Conservation (phyloP, 176 grass and related monocot species). For the Pharus latifolius region DNA sequence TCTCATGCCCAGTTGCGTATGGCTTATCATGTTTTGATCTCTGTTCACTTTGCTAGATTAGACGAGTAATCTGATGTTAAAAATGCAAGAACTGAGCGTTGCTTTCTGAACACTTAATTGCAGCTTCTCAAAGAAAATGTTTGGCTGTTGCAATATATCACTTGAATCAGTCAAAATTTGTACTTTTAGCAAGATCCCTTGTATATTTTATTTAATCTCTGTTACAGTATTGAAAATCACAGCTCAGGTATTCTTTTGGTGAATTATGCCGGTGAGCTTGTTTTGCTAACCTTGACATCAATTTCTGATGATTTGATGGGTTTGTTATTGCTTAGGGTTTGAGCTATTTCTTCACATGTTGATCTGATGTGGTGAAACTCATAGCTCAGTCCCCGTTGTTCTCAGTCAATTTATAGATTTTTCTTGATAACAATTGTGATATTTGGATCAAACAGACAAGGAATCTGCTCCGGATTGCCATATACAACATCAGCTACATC, state of each 20-base stretch:
- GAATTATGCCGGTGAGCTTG: not conserved
- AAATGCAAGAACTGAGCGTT: not conserved
- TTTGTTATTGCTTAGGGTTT: not conserved
- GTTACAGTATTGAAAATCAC: not conserved
- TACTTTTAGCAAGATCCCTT: not conserved
- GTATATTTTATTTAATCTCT: not conserved
- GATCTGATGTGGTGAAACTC: not conserved
- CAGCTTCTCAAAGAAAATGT: no score
- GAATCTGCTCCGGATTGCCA: slow-evolving; percentile 94
- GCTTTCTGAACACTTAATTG: no score
- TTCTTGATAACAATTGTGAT: not conserved
- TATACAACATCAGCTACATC: slow-evolving; percentile 99
- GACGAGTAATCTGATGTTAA: not conserved
- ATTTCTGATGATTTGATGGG: slow-evolving; percentile 2
- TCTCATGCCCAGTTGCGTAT: not conserved
- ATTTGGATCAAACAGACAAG: slow-evolving; percentile 59
- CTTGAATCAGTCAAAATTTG: not conserved
- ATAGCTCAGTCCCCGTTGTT: not conserved
- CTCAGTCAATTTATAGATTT: not conserved
- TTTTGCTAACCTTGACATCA: not conserved
- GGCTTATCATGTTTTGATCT: not conserved
- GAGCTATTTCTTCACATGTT: not conserved
- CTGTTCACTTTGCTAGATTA: not conserved
- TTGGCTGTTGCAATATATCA: not conserved
- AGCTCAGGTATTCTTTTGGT: not conserved